These are phyloP conservation scores for Lagenidium giganteum DNA, from an alignment of 352 stramenopile species.

Conservation along the genomic window DNA sequence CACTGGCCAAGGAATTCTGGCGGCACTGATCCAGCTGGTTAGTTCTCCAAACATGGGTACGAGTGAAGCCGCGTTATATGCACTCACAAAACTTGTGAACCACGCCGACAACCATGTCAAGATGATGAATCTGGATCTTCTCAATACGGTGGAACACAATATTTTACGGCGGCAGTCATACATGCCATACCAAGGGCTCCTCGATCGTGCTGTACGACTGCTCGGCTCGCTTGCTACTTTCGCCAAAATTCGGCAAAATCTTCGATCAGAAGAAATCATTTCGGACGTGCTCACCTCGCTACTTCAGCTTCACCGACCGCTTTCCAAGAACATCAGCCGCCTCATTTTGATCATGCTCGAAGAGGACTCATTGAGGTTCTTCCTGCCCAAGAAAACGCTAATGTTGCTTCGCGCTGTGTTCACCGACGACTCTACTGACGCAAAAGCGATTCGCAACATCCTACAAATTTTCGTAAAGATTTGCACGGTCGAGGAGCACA, in stretches of 20 bases:
- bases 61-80: conserved; percentile 55
- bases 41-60: conserved; percentile 52
- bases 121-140: conserved; percentile 50
- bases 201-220: conserved; percentile 57
- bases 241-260: conserved; percentile 37
- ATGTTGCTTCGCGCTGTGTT: conserved; percentile 53
- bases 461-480: conserved; percentile 48
- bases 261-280: conserved; percentile 73
- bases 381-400: conserved; percentile 75
- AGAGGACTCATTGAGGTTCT: conserved; percentile 78
- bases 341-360: conserved; percentile 53
- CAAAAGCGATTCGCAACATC: conserved; percentile 65
- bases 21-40: conserved; percentile 50
- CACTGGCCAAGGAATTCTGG: conserved; percentile 34
- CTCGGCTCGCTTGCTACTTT: conserved; percentile 59
- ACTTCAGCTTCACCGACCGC: conserved; percentile 43
- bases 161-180: conserved; percentile 32
- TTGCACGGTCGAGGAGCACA: conserved; percentile 69
- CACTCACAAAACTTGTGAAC: conserved; percentile 55
- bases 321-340: conserved; percentile 63
- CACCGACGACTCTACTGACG: conserved; percentile 25
- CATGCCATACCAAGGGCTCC: conserved; percentile 35
- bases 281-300: conserved; percentile 57
- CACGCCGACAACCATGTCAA: conserved; percentile 64
- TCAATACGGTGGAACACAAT: conserved; percentile 44